Base-by-base conservation (phyloP, 1,284 basidiomycete species). In the Cutaneotrichosporon arboriforme region DNA sequence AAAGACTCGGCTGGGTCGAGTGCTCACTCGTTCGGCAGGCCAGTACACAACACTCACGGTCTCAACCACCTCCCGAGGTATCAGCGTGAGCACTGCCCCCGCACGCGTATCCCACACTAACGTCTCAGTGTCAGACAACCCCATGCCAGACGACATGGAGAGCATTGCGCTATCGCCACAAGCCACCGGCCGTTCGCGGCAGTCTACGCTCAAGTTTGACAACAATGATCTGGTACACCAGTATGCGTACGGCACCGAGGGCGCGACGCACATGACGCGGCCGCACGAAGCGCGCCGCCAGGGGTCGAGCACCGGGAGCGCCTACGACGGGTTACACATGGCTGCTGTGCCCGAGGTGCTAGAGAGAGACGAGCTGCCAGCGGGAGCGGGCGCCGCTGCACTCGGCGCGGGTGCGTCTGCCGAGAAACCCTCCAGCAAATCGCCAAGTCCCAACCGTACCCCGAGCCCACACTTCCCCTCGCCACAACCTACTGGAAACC, bases 221-320 rank as follows among this genome's bases (percentile, higher is more conserved):
- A 67, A 71, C 52, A 60, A 64, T 9, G 72, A 76, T 46, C 59
- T 71, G 13, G 70, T 74, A 2, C 72, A 76, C 60, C 66, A 74
- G 52, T 76, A 76, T 52, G 69, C 64, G 26, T 70, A 72, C 55
- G 26, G 26, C 10, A 58, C 54, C 10, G 34, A 48, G 34, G 46
- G 26, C 51, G 55, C 3, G 58, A 63, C 17, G 61, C 13, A 74
- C 49, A 54, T 57, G 10, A 50, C 56, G 17, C 61, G 66, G 8
- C 57, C 52, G n/a, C 64, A 68, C 46, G 49, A 54, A n/a, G 40
- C 21, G 8, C 41, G 47, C 42, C 54, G 49, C 4, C 13, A 10
- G 41, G 35, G 17, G 26, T 36, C 39, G 8, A 36, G 34, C 34
- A 15, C n/a, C 5, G 46, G 34, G n/a, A 2, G 35, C 20, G 17